A percentile compares a stretch with the other conserved stretches of the same genome.
These are phyloP conservation scores for Dioszegia hungarica DNA, from an alignment of 768 basidiomycete species.

Conservation along the genomic window DNA sequence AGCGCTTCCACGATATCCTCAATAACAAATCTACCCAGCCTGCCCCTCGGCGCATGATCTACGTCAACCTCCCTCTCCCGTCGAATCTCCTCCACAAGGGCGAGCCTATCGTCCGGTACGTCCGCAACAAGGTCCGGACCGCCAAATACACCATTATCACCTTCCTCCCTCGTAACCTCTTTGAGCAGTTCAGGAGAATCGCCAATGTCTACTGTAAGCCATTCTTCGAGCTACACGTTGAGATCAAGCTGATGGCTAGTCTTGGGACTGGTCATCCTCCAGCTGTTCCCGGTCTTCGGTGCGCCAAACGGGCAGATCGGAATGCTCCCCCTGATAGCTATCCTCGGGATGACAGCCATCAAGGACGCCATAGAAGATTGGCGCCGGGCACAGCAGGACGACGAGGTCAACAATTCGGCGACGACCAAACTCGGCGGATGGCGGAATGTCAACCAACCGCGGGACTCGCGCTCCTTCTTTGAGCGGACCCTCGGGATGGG, in stretches of 20 bases:
- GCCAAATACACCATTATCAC: constrained; percentile 87
- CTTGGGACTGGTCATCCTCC: constrained; percentile 69
- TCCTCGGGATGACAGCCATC: constrained; percentile 79
- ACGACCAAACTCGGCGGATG: constrained; percentile 83
- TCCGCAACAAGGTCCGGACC: constrained; percentile 88
- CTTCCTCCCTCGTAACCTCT: constrained; percentile 89
- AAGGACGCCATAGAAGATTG: constrained; percentile 97
- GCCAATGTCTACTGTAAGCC: constrained; percentile 70
- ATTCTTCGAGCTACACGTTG: constrained; percentile 45
- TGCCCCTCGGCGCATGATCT: constrained; percentile 60
- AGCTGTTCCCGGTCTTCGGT: constrained; percentile 88
- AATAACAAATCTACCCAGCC: constrained; percentile 41
- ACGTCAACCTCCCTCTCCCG: constrained; percentile 69
- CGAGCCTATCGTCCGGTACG: constrained; percentile 74
- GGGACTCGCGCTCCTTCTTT: constrained; percentile 68
- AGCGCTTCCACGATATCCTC: neutral
- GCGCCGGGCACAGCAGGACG: constrained; percentile 77
- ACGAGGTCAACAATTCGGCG: constrained; percentile 91
- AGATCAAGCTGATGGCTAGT: neutral
- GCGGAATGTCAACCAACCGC: constrained; percentile 82
- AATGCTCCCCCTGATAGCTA: constrained; percentile 79
- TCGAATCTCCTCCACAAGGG: constrained; percentile 66
- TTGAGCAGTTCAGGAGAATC: constrained; percentile 87
- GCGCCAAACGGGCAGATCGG: constrained; percentile 75
- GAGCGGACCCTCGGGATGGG: constrained; percentile 64